Evolutionary conservation across 2,329 filamentous ascomycete genomes (phyloP).

Genomic region (Ophiocordyceps robertsii): DNA sequence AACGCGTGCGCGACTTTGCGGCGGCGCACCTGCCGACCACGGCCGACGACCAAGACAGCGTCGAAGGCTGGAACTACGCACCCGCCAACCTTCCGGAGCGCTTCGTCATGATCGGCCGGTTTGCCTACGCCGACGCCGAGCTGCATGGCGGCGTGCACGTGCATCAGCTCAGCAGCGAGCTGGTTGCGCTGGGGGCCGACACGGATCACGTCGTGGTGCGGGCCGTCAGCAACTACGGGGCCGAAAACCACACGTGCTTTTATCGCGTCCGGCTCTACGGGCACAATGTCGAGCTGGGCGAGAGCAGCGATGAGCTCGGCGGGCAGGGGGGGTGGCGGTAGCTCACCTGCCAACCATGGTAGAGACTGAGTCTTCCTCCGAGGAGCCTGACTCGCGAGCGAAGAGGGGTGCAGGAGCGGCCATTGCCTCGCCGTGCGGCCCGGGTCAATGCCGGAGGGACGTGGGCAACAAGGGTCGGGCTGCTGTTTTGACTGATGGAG

Average conservation of each 20-base stretch:
- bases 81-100: conserved; percentile 15
- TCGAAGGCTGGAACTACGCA: conserved; percentile 15
- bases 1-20: conserved; percentile 29
- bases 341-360: too few species aligned
- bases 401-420: too few species aligned
- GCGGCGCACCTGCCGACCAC: conserved; percentile 23
- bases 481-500: too few species aligned
- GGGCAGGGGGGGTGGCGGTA: too few species aligned
- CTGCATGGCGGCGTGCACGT: conserved; percentile 34
- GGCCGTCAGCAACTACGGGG: conserved; percentile 44
- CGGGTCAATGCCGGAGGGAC: too few species aligned
- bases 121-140: conserved; percentile 34
- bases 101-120: conserved; percentile 45
- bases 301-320: neutral
- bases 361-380: too few species aligned
- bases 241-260: conserved; percentile 47
- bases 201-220: conserved; percentile 42
- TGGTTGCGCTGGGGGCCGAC: conserved; percentile 30
- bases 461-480: too few species aligned
- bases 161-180: conserved; percentile 36
- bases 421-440: too few species aligned
- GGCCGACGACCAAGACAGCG: conserved; percentile 7
- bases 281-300: conserved; percentile 15
- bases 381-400: too few species aligned
- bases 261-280: conserved; percentile 50